phyloP scores from a whole-genome alignment of 345 rosid genomes.

The Dovyalis caffra region DNA sequence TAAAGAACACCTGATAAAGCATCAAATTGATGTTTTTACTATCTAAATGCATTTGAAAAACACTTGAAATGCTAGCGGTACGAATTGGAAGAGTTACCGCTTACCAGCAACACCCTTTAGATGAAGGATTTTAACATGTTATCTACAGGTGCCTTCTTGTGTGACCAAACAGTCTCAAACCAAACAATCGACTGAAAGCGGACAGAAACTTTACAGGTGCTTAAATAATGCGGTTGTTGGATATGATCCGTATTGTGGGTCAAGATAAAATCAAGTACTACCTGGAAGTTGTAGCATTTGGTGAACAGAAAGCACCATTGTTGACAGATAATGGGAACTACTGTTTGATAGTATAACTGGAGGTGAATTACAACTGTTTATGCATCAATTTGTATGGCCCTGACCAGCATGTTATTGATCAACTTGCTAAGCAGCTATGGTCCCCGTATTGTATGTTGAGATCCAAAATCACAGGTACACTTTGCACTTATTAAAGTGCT shows the following conservation, averaged over 20 bases:
- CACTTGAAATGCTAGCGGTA: too few species aligned
- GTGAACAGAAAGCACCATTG: conserved; percentile 16
- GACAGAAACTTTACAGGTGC: not conserved
- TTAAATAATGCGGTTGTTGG: conserved; percentile 13
- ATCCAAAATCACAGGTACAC: conserved; percentile 12
- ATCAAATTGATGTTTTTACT: too few species aligned
- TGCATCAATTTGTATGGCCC: not conserved
- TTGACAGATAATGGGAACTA: not conserved
- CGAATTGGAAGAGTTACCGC: too few species aligned
- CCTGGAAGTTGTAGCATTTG: not conserved
- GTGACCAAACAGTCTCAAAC: not conserved
- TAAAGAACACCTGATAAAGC: too few species aligned
- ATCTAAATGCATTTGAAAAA: too few species aligned
- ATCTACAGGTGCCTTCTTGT: not conserved
- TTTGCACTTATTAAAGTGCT: conserved; percentile 12
- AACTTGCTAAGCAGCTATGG: conserved; percentile 1
- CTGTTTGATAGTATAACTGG: conserved; percentile 7
- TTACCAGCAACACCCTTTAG: too few species aligned
- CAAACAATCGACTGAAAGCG: not conserved
- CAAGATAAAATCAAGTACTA: not conserved
- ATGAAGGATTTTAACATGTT: not conserved
- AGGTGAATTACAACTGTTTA: not conserved
- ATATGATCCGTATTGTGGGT: not conserved
- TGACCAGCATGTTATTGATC: not conserved
- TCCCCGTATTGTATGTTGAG: conserved; percentile 14